Evolutionary conservation across 352 stramenopile species (phyloP).

Genomic region (Pythium rhizo-oryzae): DNA sequence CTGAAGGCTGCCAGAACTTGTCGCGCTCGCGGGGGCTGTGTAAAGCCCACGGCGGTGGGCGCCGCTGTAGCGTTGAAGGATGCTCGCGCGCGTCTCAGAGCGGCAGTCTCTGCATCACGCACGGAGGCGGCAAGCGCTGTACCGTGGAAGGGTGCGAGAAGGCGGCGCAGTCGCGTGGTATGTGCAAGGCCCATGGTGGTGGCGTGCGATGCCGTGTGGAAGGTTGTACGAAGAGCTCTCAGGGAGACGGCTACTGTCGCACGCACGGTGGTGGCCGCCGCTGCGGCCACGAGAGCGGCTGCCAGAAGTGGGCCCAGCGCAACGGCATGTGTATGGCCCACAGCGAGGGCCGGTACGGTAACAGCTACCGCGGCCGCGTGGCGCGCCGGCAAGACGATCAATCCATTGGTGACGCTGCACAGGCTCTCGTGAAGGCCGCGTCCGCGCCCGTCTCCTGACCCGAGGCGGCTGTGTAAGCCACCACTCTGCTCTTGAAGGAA

Average conservation of each 20-base stretch:
- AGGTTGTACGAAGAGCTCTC: conserved; percentile 81
- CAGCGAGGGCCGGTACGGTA: conserved; percentile 81
- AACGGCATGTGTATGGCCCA: conserved; percentile 89
- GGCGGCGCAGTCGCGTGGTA: conserved; percentile 75
- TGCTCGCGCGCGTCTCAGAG: conserved; percentile 82
- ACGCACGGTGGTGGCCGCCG: conserved; percentile 73
- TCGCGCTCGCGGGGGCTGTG: conserved; percentile 78
- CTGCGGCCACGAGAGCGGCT: conserved; percentile 71
- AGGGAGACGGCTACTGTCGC: conserved; percentile 84
- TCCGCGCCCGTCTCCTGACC: conserved; percentile 20
- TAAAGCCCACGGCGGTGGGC: conserved; percentile 75
- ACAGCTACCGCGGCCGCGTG: conserved; percentile 74
- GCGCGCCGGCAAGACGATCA: conserved; percentile 38
- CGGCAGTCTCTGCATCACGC: conserved; percentile 81
- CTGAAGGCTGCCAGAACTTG: conserved; percentile 74
- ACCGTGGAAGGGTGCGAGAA: conserved; percentile 80
- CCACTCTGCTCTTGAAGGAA: not conserved
- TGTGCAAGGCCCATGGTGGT: conserved; percentile 86
- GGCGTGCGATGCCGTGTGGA: conserved; percentile 83
- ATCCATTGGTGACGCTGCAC: conserved; percentile 4
- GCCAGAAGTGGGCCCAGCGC: conserved; percentile 80
- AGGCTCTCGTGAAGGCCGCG: conserved; percentile 15
- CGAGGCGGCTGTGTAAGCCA: not conserved
- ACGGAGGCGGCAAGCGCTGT: conserved; percentile 83
- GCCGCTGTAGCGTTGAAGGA: conserved; percentile 77